These are phyloP conservation scores for Euphorbia pulcherrima DNA, from an alignment of 345 rosid species.

Conservation along the genomic window DNA sequence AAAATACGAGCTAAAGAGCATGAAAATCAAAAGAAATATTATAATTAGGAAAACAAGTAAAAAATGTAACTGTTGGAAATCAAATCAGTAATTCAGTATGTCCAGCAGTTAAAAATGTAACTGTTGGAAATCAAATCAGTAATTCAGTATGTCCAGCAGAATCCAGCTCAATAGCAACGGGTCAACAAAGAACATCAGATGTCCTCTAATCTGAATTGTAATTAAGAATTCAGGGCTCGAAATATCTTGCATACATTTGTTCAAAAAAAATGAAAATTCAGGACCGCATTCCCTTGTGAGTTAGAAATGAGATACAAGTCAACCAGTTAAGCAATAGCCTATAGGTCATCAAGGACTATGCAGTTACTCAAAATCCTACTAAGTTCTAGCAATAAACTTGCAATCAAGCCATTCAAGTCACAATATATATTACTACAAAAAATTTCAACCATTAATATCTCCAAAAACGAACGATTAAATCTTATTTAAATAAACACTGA, in stretches of 20 bases:
- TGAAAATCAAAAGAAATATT: not conserved
- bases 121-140: no score
- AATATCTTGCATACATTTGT: not conserved
- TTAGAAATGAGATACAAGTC: not conserved
- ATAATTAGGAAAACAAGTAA: not conserved
- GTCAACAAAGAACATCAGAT: not conserved
- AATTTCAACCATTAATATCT: no score
- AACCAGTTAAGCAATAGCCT: not conserved
- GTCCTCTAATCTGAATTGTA: not conserved
- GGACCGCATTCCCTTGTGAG: not conserved
- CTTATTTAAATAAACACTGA: no score
- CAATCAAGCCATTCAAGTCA: not conserved
- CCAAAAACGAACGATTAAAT: no score
- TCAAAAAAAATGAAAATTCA: not conserved
- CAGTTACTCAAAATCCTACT: not conserved
- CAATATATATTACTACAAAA: not conserved
- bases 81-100: no score
- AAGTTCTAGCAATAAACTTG: not conserved
- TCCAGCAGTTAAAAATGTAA: no score
- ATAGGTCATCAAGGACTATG: not conserved
- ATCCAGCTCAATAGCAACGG: not conserved
- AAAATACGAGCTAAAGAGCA: not conserved
- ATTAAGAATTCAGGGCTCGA: not conserved
- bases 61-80: no score
- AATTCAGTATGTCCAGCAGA: conserved; percentile 1